phyloP scores from a whole-genome alignment of 2,329 filamentous ascomycete species.

The Rhinocladiella mackenziei region DNA sequence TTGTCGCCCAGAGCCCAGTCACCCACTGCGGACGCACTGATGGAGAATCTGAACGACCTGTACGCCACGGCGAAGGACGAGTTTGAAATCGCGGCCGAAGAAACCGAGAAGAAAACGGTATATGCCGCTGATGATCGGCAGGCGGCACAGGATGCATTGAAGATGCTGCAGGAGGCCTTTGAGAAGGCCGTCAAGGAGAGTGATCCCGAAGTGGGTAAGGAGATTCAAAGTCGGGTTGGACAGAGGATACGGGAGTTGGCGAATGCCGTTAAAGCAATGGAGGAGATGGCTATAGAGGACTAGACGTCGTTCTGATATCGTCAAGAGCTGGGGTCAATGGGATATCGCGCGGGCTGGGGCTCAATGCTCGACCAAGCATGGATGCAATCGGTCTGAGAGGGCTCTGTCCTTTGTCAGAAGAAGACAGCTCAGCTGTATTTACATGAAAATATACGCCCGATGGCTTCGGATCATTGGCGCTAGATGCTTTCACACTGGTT shows the following conservation, averaged over 20 bases:
- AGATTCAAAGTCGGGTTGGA: slow-evolving; percentile 50
- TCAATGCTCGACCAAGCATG: too few relatives aligned
- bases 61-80: slow-evolving; percentile 31
- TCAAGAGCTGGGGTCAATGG: too few relatives aligned
- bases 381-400: too few relatives aligned
- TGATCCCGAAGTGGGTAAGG: slow-evolving; percentile 44
- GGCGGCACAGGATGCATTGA: slow-evolving; percentile 51
- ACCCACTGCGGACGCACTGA: slow-evolving; percentile 29
- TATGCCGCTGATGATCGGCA: slow-evolving; percentile 54
- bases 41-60: slow-evolving; percentile 30
- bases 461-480: too few relatives aligned
- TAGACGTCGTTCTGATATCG: too few relatives aligned
- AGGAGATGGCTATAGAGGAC: slow-evolving; percentile 50
- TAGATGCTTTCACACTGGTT: too few relatives aligned
- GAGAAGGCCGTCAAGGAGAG: slow-evolving; percentile 40
- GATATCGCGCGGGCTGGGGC: too few relatives aligned
- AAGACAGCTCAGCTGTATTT: too few relatives aligned
- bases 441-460: too few relatives aligned
- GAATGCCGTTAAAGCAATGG: slow-evolving; percentile 48
- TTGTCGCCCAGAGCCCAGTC: slow-evolving; percentile 14
- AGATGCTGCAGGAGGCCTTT: slow-evolving; percentile 48
- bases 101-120: slow-evolving; percentile 50
- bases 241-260: slow-evolving; percentile 53
- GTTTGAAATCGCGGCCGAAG: slow-evolving; percentile 43
- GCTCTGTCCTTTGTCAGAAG: too few relatives aligned